These are phyloP conservation scores for Alternaria consortialis DNA, from an alignment of 2,329 filamentous ascomycete genomes.

Conservation along the genomic window DNA sequence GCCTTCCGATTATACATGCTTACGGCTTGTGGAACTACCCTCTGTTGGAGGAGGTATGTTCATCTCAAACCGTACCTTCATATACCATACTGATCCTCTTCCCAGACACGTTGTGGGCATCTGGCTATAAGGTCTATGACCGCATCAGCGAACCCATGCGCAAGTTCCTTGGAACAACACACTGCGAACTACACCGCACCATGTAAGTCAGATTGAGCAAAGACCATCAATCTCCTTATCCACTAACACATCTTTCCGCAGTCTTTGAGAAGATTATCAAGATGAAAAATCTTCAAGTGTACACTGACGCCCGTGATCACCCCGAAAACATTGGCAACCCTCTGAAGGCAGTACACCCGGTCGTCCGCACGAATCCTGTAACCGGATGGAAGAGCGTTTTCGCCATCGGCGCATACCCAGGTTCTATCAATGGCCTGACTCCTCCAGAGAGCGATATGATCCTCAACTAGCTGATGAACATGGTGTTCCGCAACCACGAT, in stretches of 20 bases:
- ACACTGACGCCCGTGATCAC: constrained; percentile 53
- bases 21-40: constrained; percentile 4
- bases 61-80: neutral
- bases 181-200: constrained; percentile 13
- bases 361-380: constrained; percentile 66
- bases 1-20: constrained; percentile 15
- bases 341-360: constrained; percentile 60
- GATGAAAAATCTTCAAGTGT: constrained; percentile 6
- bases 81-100: neutral
- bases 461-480: constrained; percentile 10
- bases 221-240: neutral
- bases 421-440: constrained; percentile 12
- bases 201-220: neutral
- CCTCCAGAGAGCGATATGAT: constrained; percentile 12
- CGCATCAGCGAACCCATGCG: constrained; percentile 14
- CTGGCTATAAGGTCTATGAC: constrained; percentile 11
- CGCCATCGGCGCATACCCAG: constrained; percentile 43
- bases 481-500: constrained; percentile 50
- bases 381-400: constrained; percentile 65
- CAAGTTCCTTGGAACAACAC: constrained; percentile 7
- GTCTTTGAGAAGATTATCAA: constrained; percentile 14
- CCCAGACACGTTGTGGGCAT: constrained; percentile 13
- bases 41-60: constrained; percentile 7
- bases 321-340: constrained; percentile 60
- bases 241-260: neutral